Conservation (phyloP, 306 rosid genomes). For the Acacia confusa region DNA sequence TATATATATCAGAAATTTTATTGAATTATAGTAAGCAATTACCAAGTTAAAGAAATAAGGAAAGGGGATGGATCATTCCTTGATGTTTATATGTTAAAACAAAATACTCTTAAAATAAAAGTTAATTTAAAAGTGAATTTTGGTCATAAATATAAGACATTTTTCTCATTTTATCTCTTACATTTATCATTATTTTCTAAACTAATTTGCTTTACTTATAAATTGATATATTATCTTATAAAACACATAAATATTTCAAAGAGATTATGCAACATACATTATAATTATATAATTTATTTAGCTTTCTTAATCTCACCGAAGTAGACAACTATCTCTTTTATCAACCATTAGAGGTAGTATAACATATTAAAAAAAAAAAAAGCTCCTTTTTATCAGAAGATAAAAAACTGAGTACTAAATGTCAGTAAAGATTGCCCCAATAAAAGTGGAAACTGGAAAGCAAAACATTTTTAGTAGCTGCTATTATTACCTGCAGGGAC, state of each 20-base stretch:
- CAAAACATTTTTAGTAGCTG: background rate
- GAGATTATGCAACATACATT: no score
- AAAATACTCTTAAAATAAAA: background rate
- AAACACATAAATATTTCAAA: no score
- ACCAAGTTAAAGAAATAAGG: background rate
- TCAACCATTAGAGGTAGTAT: no score
- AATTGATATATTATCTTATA: no score
- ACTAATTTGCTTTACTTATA: no score
- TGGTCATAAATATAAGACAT: no score
- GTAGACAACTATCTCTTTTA: no score
- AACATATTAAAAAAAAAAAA: background rate
- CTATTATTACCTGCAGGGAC: constrained; percentile 63
- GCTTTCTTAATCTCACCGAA: no score
- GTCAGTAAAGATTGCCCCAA: background rate
- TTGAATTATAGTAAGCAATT: background rate
- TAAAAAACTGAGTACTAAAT: background rate
- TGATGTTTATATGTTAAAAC: background rate
- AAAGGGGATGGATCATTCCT: background rate
- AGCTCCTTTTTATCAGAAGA: background rate
- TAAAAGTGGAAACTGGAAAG: constrained; percentile 6
- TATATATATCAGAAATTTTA: background rate
- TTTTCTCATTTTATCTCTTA: no score
- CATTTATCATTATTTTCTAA: no score
- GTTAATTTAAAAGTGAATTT: no score
- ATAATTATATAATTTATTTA: no score